phyloP scores from a whole-genome alignment of 768 basidiomycete species.

The Amanita polypyramis region DNA sequence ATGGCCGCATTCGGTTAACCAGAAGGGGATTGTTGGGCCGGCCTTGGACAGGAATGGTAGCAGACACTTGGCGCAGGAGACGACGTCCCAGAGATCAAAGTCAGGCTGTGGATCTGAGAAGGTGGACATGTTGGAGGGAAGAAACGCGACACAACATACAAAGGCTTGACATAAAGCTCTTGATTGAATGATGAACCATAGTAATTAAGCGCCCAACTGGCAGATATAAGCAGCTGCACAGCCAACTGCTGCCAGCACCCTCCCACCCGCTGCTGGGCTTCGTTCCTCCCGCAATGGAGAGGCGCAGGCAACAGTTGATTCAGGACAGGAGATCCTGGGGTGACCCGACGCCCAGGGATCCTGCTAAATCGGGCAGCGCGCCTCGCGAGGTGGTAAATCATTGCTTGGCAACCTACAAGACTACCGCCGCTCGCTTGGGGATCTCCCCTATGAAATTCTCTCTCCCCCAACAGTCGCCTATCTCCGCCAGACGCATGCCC shows the following conservation, averaged over 20 bases:
- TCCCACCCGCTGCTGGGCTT: neutral
- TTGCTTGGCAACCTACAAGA: constrained; percentile 1
- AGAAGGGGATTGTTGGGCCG: constrained; percentile 62
- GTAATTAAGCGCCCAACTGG: neutral
- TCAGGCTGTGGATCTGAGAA: constrained; percentile 31
- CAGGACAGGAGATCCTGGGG: constrained; percentile 11
- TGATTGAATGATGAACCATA: neutral
- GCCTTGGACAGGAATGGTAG: constrained; percentile 47
- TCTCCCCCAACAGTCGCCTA: constrained; percentile 5
- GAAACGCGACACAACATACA: too few relatives aligned
- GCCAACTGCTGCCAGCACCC: neutral
- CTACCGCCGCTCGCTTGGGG: neutral
- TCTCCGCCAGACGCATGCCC: constrained; percentile 2
- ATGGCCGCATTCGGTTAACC: constrained; percentile 86
- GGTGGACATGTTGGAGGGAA: constrained; percentile 25
- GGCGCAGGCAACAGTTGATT: constrained; percentile 15
- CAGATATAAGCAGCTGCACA: neutral
- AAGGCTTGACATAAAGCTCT: too few relatives aligned
- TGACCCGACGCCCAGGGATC: constrained; percentile 9
- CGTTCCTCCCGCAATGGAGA: constrained; percentile 10
- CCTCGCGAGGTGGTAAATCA: neutral
- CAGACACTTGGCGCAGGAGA: constrained; percentile 60
- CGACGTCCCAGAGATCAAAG: constrained; percentile 76
- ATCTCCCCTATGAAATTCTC: neutral
- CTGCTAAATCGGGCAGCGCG: neutral